These are phyloP conservation scores for Vigna angularis DNA, from an alignment of 306 rosid species.

Conservation along the genomic window DNA sequence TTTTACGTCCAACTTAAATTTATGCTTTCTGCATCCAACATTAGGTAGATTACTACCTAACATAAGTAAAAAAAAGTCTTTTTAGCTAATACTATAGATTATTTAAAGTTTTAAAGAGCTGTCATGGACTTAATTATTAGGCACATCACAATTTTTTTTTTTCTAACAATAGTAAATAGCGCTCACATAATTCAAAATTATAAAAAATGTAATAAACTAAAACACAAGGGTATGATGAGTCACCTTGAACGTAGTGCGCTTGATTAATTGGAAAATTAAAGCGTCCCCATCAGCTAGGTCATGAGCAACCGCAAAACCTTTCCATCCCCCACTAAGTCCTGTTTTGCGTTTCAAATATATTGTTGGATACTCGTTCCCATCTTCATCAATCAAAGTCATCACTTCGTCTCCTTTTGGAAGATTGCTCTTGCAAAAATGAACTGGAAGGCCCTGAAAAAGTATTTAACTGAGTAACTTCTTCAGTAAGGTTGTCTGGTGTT, in stretches of 20 bases:
- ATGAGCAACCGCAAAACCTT: conserved; percentile 83
- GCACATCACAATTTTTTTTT: neutral
- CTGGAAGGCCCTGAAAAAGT: conserved; percentile 66
- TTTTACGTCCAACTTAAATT: no score
- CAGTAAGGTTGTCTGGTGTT: neutral
- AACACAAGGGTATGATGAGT: conserved; percentile 14
- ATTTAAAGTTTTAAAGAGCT: neutral
- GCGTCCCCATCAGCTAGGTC: conserved; percentile 83
- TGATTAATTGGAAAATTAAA: conserved; percentile 67
- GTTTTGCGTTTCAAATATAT: conserved; percentile 60
- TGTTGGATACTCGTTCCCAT: conserved; percentile 58
- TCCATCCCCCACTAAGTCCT: conserved; percentile 89
- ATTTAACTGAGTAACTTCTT: neutral
- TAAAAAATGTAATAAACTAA: conserved; percentile 9
- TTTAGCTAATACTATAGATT: neutral
- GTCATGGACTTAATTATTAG: conserved; percentile 9
- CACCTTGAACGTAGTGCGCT: conserved; percentile 75
- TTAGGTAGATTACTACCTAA: no score
- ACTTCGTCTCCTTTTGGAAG: conserved; percentile 58
- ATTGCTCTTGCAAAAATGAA: conserved; percentile 55
- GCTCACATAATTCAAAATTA: conserved; percentile 10
- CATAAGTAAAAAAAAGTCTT: no score
- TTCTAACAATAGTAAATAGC: conserved; percentile 25
- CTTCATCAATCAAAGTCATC: conserved; percentile 67
- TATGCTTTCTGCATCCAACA: no score